phyloP scores from a whole-genome alignment of 371 early-diverging fungal genomes.

The Lichtheimia corymbifera region DNA sequence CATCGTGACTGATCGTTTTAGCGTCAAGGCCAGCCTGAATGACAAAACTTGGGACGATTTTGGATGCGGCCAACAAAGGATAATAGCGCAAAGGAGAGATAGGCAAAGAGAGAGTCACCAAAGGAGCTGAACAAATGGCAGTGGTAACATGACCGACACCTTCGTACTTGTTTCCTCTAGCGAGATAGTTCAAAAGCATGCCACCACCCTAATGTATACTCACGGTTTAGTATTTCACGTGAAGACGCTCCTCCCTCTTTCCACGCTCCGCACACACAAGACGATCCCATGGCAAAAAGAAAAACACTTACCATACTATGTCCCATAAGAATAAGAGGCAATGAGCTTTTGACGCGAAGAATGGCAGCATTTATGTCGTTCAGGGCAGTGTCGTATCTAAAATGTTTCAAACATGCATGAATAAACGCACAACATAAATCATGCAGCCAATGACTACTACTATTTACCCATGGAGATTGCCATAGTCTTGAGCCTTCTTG shows the following conservation, averaged over 20 bases:
- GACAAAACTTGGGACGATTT: constrained; percentile 48
- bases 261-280: neutral
- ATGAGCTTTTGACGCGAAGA: constrained; percentile 28
- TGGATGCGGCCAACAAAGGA: constrained; percentile 30
- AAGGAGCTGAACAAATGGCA: constrained; percentile 49
- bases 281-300: neutral
- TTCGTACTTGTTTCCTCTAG: constrained; percentile 34
- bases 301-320: constrained; percentile 57
- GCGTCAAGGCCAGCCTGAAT: constrained; percentile 43
- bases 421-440: too few relatives aligned
- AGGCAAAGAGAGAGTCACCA: constrained; percentile 36
- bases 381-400: constrained; percentile 39
- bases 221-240: neutral
- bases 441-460: neutral
- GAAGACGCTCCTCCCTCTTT: neutral
- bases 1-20: constrained; percentile 48
- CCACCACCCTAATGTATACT: constrained; percentile 54
- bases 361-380: constrained; percentile 61
- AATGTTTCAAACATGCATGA: too few relatives aligned
- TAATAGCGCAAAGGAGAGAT: constrained; percentile 37
- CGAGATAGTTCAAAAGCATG: constrained; percentile 54
- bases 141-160: constrained; percentile 43
- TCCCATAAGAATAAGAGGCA: constrained; percentile 63
- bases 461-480: constrained; percentile 56
- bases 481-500: constrained; percentile 48